Evolutionary conservation across 305 asterid species (phyloP).

Genomic region (Fraxinus sp.): DNA sequence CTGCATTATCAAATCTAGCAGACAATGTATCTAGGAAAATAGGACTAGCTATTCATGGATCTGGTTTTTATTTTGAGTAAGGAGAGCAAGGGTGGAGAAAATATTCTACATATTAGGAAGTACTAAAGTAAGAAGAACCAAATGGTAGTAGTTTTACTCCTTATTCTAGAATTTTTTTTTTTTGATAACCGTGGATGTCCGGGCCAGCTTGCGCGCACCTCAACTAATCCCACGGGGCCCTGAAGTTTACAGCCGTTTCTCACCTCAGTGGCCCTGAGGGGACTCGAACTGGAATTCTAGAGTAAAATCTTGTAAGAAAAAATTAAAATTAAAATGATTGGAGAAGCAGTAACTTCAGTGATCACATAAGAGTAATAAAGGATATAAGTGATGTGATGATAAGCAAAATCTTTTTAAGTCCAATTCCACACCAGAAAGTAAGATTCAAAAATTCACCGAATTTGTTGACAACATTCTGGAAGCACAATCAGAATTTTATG

Average conservation of each 20-base stretch:
- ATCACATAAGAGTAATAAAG: not conserved
- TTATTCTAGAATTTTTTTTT: not conserved
- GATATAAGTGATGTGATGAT: not conserved
- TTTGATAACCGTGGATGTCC: no score
- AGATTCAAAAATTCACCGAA: not conserved
- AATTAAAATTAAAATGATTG: not conserved
- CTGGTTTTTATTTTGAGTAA: not conserved
- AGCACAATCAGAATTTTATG: not conserved
- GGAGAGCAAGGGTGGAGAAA: not conserved
- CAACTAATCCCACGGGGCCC: no score
- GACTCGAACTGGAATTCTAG: no score
- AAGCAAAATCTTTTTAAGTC: not conserved
- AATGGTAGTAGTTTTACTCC: not conserved
- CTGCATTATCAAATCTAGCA: not conserved
- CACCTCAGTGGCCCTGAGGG: no score
- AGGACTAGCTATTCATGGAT: not conserved
- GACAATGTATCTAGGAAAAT: not conserved
- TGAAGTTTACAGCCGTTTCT: no score
- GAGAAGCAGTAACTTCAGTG: not conserved
- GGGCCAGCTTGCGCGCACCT: no score
- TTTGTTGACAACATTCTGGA: not conserved
- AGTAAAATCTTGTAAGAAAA: not conserved
- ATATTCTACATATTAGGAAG: not conserved
- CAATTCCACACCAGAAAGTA: not conserved
- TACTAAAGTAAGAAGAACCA: not conserved